These are phyloP conservation scores for Musa acuminata DNA, from an alignment of 176 grass and related monocot species.

Conservation along the genomic window DNA sequence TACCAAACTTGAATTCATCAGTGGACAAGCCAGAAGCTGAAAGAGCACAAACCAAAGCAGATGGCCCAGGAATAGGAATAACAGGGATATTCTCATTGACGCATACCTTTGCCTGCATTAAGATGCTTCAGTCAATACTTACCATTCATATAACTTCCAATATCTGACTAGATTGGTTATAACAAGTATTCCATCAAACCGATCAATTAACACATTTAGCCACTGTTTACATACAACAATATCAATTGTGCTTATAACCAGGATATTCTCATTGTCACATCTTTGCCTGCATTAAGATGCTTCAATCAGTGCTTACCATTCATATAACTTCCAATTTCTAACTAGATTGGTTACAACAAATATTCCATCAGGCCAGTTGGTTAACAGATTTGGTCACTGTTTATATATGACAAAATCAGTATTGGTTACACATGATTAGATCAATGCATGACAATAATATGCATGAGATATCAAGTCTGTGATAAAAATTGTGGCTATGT, in stretches of 20 bases:
- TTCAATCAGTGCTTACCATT: neutral
- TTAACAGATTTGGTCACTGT: too few species aligned
- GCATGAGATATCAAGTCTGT: too few species aligned
- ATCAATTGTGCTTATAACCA: slow-evolving; percentile 23
- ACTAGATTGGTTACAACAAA: too few species aligned
- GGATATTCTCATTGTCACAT: slow-evolving; percentile 62
- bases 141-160: neutral
- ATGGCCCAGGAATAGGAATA: slow-evolving; percentile 80
- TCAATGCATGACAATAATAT: too few species aligned
- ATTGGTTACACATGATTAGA: too few species aligned
- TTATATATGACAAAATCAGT: too few species aligned
- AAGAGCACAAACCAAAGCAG: slow-evolving; percentile 69
- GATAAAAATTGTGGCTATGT: too few species aligned
- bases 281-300: slow-evolving; percentile 49
- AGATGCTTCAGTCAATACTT: neutral
- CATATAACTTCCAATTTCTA: neutral
- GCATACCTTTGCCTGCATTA: slow-evolving; percentile 66
- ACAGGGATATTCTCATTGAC: slow-evolving; percentile 58
- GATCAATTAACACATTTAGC: too few species aligned
- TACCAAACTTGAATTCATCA: slow-evolving; percentile 96
- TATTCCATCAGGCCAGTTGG: too few species aligned
- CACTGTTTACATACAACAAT: too few species aligned
- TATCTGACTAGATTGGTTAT: too few species aligned
- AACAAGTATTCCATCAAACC: too few species aligned
- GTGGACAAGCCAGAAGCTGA: slow-evolving; percentile 77